These are phyloP conservation scores for Cryptomeria japonica DNA, from an alignment of 75 land plant species.

Conservation along the genomic window DNA sequence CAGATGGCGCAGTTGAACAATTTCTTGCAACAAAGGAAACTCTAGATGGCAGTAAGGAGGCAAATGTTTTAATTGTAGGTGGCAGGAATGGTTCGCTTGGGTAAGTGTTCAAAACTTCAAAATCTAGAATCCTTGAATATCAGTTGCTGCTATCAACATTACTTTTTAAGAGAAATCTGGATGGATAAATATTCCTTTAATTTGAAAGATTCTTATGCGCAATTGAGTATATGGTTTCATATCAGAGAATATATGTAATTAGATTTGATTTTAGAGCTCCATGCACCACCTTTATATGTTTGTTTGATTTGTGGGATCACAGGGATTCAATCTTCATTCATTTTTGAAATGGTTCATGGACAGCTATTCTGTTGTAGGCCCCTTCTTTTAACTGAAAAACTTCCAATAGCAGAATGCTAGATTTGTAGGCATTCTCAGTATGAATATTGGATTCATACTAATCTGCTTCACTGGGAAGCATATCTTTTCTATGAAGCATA, in stretches of 20 bases:
- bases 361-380: background rate
- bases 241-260: background rate
- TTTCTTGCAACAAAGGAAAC: constrained; percentile 25
- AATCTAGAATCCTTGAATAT: background rate
- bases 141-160: constrained; percentile 2
- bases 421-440: background rate
- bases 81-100: constrained; percentile 28
- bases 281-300: background rate
- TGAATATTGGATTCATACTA: background rate
- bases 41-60: constrained; percentile 23
- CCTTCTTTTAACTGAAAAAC: no score
- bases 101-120: constrained; percentile 16
- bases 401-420: background rate
- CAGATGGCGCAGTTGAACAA: constrained; percentile 38
- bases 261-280: background rate
- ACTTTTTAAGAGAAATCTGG: background rate
- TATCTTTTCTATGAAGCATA: no score
- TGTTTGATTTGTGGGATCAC: background rate
- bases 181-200: background rate
- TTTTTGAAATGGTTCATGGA: background rate
- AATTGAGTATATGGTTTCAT: background rate
- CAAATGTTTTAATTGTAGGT: constrained; percentile 27
- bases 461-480: background rate
- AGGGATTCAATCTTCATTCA: background rate
- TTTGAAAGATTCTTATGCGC: background rate